Base-by-base conservation (phyloP, 176 grass and related monocot species). In the Carex parvula region DNA sequence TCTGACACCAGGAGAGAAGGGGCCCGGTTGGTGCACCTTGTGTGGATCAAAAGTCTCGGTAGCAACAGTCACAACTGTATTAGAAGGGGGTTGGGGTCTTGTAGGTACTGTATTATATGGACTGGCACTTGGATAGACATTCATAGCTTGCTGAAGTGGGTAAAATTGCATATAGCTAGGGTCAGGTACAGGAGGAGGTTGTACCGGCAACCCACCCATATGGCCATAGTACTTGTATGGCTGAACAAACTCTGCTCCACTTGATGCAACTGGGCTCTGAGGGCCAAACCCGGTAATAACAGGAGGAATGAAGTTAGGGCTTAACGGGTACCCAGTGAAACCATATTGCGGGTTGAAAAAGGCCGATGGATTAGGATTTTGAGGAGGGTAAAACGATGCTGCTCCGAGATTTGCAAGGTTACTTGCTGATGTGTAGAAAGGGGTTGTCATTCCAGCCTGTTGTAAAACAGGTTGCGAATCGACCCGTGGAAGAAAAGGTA, bases 211-310 rank as follows among this genome's bases (percentile, higher is more conserved):
- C 30, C 89, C 88, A 82, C 79, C 58, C 58, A 92, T 39, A 73
- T 98, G 95, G 5, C 91, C 88, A 66, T 95, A 98, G 53, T 90
- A 86, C 84, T 91, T 95, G 71, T 91, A 93, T 85, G 89, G 83
- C 17, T 93, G 91, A 76, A 89, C 50, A 84, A 88, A 88, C 66
- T 99, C 93, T 52, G 90, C 61, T 82, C 81, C 95, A 39, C 59
- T 81, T 66, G 87, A 84, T 56, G 83, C 64, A 88, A 92, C 57
- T 85, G 88, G 70, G 80, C 74, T 79, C 69, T 95, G 91, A 21
- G 91, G 88, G 83, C 87, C 52, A 95, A 89, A 99, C 37, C 83
- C 86, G 79, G 87, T 60, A 37, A 95, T 87, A 84, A 91, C 58
- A 26, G 88, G 90, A 80, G 93, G 90, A 41, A 95, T 82, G 77